Conservation (phyloP, 768 basidiomycete species). For the Pisolithus marmoratus region DNA sequence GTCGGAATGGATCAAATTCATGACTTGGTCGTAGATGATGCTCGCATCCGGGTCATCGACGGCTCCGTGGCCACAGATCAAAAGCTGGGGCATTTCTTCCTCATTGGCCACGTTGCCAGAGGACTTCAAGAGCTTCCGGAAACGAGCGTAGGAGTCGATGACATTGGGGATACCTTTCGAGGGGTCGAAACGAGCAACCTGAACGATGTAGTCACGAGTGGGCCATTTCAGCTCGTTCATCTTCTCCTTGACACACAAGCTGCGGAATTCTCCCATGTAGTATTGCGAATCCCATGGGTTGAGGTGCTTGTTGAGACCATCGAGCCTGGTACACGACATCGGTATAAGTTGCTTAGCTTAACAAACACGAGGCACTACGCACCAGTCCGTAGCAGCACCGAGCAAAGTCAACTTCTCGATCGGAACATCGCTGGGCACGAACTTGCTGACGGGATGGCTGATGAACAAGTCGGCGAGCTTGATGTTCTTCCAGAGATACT, state of each 20-base stretch:
- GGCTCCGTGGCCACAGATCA: constrained; percentile 86
- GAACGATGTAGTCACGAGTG: constrained; percentile 77
- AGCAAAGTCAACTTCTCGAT: constrained; percentile 63
- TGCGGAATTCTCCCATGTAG: constrained; percentile 88
- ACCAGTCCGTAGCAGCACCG: constrained; percentile 86
- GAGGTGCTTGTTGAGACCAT: constrained; percentile 92
- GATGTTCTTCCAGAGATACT: constrained; percentile 93
- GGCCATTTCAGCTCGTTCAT: constrained; percentile 80
- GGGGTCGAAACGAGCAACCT: constrained; percentile 94
- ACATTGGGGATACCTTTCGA: constrained; percentile 78
- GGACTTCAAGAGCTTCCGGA: constrained; percentile 59
- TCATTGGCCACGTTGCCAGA: constrained; percentile 37
- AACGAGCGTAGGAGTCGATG: constrained; percentile 81
- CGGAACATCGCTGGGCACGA: constrained; percentile 84
- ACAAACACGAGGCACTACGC: constrained; percentile 24
- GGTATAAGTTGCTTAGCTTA: constrained; percentile 6
- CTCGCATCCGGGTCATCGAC: constrained; percentile 95
- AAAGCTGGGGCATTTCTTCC: constrained; percentile 62
- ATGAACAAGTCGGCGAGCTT: constrained; percentile 87
- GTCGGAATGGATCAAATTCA: constrained; percentile 50
- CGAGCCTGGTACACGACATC: constrained; percentile 48
- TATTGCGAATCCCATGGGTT: constrained; percentile 74
- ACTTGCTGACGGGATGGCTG: constrained; percentile 91
- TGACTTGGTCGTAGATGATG: constrained; percentile 80
- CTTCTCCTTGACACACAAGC: constrained; percentile 69